These are phyloP conservation scores for Fusarium sororula DNA, from an alignment of 2,329 filamentous ascomycete species.

Conservation along the genomic window DNA sequence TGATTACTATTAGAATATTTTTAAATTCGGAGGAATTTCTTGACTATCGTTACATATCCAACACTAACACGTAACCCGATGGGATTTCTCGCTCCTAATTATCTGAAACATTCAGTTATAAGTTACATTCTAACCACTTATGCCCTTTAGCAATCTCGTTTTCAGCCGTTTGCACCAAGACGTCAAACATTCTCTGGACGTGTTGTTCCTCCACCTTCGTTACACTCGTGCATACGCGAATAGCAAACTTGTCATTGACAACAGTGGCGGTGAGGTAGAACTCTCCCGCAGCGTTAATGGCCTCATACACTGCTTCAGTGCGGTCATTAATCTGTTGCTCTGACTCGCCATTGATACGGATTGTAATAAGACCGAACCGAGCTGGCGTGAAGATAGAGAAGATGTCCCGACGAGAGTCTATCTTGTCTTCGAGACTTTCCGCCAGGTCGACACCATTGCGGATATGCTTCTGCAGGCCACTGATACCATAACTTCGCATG, in stretches of 20 bases:
- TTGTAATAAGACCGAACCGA: slow-evolving; percentile 80
- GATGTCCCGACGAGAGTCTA: slow-evolving; percentile 70
- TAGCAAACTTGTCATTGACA: slow-evolving; percentile 77
- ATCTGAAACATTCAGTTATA: not conserved
- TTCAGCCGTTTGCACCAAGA: slow-evolving; percentile 71
- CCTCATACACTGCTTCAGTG: slow-evolving; percentile 80
- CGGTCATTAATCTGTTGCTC: slow-evolving; percentile 69
- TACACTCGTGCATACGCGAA: slow-evolving; percentile 79
- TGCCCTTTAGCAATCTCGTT: slow-evolving; percentile 43
- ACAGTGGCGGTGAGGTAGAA: slow-evolving; percentile 85
- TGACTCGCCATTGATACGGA: slow-evolving; percentile 63
- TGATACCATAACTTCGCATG: slow-evolving; percentile 80
- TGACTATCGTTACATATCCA: not conserved
- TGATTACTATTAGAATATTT: too few species aligned
- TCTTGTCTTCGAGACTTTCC: slow-evolving; percentile 71
- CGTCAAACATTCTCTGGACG: slow-evolving; percentile 76
- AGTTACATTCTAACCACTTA: not conserved
- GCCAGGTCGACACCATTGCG: slow-evolving; percentile 73
- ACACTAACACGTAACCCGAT: not conserved
- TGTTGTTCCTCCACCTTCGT: slow-evolving; percentile 77
- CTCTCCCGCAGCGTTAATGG: slow-evolving; percentile 76
- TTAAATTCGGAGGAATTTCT: not conserved
- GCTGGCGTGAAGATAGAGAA: slow-evolving; percentile 81
- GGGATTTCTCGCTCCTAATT: not conserved
- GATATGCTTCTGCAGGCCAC: slow-evolving; percentile 79